Conservation (phyloP, 2,329 filamentous ascomycete species). For the Pseudogymnoascus sp. region DNA sequence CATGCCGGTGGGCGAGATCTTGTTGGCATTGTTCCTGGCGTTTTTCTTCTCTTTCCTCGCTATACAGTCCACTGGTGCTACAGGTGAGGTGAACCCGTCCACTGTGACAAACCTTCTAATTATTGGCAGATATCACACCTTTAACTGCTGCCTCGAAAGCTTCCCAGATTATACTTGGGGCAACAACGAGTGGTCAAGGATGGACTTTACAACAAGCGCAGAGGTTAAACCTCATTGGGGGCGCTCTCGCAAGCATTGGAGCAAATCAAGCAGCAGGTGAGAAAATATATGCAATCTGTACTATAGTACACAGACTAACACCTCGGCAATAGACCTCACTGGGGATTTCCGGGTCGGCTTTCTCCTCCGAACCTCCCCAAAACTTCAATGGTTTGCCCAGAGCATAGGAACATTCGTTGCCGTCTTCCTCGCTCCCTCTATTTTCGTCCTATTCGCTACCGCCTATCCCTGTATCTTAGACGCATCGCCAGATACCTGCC, state of each 20-base stretch:
- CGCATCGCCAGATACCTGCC: constrained; percentile 11
- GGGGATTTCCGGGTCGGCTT: constrained; percentile 2
- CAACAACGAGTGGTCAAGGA: not conserved
- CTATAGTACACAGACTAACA: not conserved
- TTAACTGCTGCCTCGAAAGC: not conserved
- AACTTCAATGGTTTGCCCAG: constrained; percentile 15
- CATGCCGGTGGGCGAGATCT: not conserved
- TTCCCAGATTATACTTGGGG: constrained; percentile 1
- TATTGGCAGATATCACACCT: not conserved
- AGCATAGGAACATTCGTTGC: constrained; percentile 16
- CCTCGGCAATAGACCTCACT: not conserved
- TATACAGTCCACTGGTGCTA: not conserved
- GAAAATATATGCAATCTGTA: not conserved
- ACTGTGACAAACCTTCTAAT: not conserved
- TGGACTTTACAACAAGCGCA: constrained; percentile 1
- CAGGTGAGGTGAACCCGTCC: not conserved
- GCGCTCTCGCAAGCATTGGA: not conserved
- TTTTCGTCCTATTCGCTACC: constrained; percentile 18
- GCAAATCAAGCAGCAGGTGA: constrained; percentile 2
- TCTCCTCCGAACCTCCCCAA: not conserved
- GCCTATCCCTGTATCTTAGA: constrained; percentile 18
- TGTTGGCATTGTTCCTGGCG: not conserved
- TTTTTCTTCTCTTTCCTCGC: constrained; percentile 5
- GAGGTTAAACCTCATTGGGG: not conserved
- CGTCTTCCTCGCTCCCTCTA: constrained; percentile 14